Evolutionary conservation across 345 rosid genomes (phyloP), one percentile per base, ranked within the genome.

Genomic region (Hibiscus mutabilis): DNA sequence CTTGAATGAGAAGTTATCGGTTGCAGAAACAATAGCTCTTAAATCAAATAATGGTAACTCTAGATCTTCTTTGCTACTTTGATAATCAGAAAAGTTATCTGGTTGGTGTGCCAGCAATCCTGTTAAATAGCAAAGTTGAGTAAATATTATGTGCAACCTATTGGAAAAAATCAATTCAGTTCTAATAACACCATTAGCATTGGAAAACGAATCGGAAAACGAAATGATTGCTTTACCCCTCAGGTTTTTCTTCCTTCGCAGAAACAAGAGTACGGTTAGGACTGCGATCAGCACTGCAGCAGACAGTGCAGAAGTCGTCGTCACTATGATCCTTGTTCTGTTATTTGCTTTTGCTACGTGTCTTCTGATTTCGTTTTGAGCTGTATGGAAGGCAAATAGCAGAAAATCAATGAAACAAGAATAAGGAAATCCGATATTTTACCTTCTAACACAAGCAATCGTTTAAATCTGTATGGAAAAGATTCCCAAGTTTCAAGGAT

Each of bases 31-130:
- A 60, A 84, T 73, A 1, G 75, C 66, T 6, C 18, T 53, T 22
- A 78, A 76, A 40, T 84, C 78, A 63, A 78, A 74, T 25, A 78
- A 53, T 6, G 80, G 82, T 18, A 82, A 68, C 46, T 78, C 83
- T 33, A 78, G n/a, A 42, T 82, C 84, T 40, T 70, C 67, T 4
- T 74, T 73, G 6, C 68, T 29, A 40, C 53, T 74, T 75, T 35
- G 75, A n/a, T 35, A 33, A 35, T 11, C 60, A 15, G 14, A 63
- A 37, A 5, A 35, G 67, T 22, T 10, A 18, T 62, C 31, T 40
- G 35, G 0, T 4, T 11, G 0, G 21, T 0, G 33, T 66, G 15
- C 15, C 14, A 24, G 14, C 6, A 14, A 14, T 66, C 69, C 56
- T 66, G 57, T 47, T 22, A 15, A 24, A 3, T 14, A 44, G 35